Evolutionary conservation across 2,329 filamentous ascomycete genomes (phyloP), one percentile per base, ranked within the genome.

Genomic region (Blastomyces gilchristii): DNA sequence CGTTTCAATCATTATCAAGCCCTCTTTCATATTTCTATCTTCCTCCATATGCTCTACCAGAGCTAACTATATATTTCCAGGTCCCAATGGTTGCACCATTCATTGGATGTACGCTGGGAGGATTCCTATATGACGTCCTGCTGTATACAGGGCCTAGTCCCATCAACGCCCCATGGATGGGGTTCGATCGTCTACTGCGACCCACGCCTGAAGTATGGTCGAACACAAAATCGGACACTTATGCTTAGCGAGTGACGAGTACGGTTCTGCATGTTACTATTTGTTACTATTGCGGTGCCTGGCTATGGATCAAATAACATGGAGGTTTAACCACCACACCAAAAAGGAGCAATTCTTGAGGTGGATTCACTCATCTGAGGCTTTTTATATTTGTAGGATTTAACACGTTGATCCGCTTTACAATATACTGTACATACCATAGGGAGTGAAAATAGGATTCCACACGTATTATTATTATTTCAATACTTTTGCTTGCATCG

Each of bases 31-130:
- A 22, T 22, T 50, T 50, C 45, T n/a, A 50, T n/a, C 28, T 14
- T 41, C 3, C 37, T 11, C 31, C 12, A 12, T 58, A 47, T 3
- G 25, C 9, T 52, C n/a, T 16, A 4, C 52, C 18, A 25, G 16
- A 1, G 18, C 52, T 14, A 6, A 31, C 49, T 37, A 34, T 22
- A 64, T 12, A 12, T 64, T 14, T 28, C 5, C 54, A 87, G 85
- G 82, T 90, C 25, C 88, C 88, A 0, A 87, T 91, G 79, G 83
- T 91, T 3, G 81, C 86, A 1, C 87, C 87, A 0, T 89, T 90
- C 70, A 72, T 82, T 11, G 88, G 87, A 5, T 83, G 80, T 68
- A 73, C 79, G 0, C 83, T 87, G 66, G 87, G 87, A 2, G 87
- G 84, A 1, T 84, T 86, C 71, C 67, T 89, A 31, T 89, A 89